A percentile compares a stretch with the other conserved stretches of the same genome.
Evolutionary conservation across 306 rosid species (phyloP).

Genomic region (Fragaria iinumae): DNA sequence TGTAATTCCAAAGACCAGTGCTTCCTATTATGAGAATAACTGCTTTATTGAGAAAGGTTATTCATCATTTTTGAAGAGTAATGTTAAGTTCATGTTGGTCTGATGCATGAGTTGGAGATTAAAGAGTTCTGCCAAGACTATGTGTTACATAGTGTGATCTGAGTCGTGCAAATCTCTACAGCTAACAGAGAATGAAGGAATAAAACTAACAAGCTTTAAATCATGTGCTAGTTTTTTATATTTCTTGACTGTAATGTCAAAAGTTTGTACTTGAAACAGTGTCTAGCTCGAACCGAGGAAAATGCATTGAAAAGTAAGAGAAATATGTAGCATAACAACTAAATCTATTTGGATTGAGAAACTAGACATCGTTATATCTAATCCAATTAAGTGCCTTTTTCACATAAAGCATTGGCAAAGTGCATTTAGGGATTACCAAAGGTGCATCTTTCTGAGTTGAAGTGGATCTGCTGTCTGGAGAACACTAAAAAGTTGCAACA

Average conservation of each 20-base stretch:
- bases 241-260: background rate
- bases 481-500: background rate
- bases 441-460: background rate
- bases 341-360: no score
- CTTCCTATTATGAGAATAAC: background rate
- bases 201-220: background rate
- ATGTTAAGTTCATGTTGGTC: background rate
- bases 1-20: background rate
- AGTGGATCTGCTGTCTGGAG: background rate
- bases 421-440: background rate
- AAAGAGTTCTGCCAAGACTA: background rate
- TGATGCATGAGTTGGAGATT: background rate
- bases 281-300: no score
- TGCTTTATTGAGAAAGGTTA: background rate
- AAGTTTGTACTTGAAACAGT: no score
- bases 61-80: background rate
- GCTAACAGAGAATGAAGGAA: background rate
- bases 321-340: no score
- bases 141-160: background rate
- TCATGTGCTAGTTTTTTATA: background rate
- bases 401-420: background rate
- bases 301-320: no score
- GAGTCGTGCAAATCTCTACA: background rate
- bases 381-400: background rate
- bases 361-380: background rate